Conservation (phyloP, 1,284 basidiomycete species). For the Ganoderma boninense region DNA sequence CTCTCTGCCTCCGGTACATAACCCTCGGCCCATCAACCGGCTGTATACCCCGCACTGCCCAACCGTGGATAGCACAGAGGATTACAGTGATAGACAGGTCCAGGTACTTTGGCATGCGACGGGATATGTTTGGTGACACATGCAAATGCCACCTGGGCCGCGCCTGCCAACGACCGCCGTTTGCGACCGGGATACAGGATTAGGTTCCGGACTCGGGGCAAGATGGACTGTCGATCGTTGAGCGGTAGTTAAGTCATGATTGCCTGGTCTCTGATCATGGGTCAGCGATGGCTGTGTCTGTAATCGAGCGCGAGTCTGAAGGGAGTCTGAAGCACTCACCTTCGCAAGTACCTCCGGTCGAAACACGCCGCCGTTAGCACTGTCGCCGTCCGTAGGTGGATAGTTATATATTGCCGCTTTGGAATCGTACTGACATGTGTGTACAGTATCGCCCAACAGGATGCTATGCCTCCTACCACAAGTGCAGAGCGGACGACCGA, state of each 20-base stretch:
- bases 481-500: background rate
- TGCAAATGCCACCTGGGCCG: background rate
- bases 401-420: background rate
- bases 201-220: background rate
- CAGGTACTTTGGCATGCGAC: background rate
- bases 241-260: background rate
- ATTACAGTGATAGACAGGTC: background rate
- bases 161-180: background rate
- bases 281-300: background rate
- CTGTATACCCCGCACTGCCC: background rate
- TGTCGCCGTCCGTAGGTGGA: background rate
- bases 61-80: background rate
- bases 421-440: background rate
- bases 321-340: too few species aligned
- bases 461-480: background rate
- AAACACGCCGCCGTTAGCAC: too few species aligned
- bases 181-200: background rate
- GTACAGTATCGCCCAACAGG: background rate
- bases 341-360: too few species aligned
- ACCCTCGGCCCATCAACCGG: background rate
- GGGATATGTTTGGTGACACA: background rate
- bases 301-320: background rate
- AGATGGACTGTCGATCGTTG: background rate
- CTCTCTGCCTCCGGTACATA: background rate
- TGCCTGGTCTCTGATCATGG: background rate